These are phyloP conservation scores for Strobilomyces confusus DNA, from an alignment of 768 basidiomycete genomes.

Conservation along the genomic window DNA sequence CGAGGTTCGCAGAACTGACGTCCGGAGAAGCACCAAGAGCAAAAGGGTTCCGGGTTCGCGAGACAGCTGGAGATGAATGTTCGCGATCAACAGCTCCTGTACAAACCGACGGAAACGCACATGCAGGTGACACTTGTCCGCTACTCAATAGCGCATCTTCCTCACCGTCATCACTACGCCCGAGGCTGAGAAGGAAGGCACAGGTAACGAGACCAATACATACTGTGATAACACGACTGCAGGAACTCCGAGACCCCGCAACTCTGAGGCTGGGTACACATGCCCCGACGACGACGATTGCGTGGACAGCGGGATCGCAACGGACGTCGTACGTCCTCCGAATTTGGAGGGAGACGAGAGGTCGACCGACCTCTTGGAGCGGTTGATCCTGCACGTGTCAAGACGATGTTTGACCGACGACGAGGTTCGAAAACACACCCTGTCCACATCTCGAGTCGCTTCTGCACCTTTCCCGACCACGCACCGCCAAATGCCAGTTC, in stretches of 20 bases:
- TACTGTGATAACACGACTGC: constrained; percentile 41
- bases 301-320: constrained; percentile 30
- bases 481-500: constrained; percentile 32
- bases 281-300: constrained; percentile 35
- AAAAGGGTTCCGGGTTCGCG: constrained; percentile 21
- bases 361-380: constrained; percentile 31
- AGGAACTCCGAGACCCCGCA: constrained; percentile 31
- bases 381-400: constrained; percentile 30
- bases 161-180: constrained; percentile 35
- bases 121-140: constrained; percentile 69
- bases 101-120: constrained; percentile 37
- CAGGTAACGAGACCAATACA: constrained; percentile 1
- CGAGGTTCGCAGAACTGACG: constrained; percentile 25
- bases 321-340: constrained; percentile 23
- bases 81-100: constrained; percentile 3
- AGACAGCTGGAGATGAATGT: constrained; percentile 16
- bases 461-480: constrained; percentile 42
- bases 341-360: constrained; percentile 22
- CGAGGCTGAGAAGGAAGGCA: neutral
- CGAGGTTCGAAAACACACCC: constrained; percentile 32
- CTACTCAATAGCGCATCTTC: constrained; percentile 73
- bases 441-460: constrained; percentile 48
- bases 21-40: constrained; percentile 29
- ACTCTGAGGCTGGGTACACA: constrained; percentile 24
- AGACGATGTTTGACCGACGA: neutral